Conservation (phyloP, 352 stramenopile genomes). For the Phytophthora uliginosa region DNA sequence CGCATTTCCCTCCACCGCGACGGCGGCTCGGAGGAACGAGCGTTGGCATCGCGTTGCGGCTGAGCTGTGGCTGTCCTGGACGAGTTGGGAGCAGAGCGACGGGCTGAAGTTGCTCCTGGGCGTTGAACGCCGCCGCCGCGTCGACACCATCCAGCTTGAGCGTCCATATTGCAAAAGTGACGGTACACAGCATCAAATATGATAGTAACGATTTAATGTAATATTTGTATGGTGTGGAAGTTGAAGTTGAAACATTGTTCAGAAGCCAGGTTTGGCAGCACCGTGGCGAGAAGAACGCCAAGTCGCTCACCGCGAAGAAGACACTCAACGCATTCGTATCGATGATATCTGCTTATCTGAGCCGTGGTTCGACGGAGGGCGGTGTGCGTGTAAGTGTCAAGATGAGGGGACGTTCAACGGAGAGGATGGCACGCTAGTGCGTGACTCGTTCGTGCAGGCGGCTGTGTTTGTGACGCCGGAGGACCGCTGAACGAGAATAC, state of each 20-base stretch:
- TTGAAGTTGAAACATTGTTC: background rate
- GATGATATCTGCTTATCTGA: no score
- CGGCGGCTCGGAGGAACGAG: conserved; percentile 13
- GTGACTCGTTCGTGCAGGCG: no score
- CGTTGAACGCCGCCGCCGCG: conserved; percentile 9
- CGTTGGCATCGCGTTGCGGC: conserved; percentile 8
- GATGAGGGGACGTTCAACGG: no score
- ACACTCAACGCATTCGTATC: no score
- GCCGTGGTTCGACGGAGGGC: no score
- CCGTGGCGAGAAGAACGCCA: no score
- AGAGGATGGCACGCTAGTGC: no score
- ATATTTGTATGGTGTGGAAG: conserved; percentile 5
- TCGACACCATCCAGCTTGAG: conserved; percentile 21
- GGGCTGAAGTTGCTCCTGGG: conserved; percentile 14
- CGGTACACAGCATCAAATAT: conserved; percentile 9
- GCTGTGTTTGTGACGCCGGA: no score
- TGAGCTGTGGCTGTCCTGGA: conserved; percentile 8
- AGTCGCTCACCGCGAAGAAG: no score
- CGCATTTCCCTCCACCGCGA: conserved; percentile 81
- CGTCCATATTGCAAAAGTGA: conserved; percentile 31
- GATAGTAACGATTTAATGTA: background rate
- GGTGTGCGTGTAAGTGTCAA: no score
- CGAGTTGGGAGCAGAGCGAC: conserved; percentile 1
- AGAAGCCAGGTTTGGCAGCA: no score
- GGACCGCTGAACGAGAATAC: no score